A percentile compares a stretch with the other conserved stretches of the same genome.
phyloP scores from a whole-genome alignment of 2,329 filamentous ascomycete species.

The Xylaria multiplex region DNA sequence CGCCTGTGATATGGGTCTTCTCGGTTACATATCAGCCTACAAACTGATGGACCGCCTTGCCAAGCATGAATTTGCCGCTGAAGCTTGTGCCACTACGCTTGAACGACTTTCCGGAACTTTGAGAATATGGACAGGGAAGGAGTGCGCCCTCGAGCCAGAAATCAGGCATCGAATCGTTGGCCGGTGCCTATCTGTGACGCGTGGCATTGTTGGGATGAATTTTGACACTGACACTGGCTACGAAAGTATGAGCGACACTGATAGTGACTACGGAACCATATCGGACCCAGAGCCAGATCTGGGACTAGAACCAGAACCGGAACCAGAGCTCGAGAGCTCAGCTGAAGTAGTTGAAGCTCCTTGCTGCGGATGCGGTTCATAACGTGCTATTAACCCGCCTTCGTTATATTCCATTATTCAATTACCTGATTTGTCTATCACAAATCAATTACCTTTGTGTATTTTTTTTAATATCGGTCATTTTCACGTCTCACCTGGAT shows the following conservation, averaged over 20 bases:
- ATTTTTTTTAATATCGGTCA: conserved; percentile 19
- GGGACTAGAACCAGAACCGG: conserved; percentile 15
- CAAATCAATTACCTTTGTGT: conserved; percentile 20
- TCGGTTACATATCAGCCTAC: conserved; percentile 69
- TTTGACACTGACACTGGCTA: conserved; percentile 65
- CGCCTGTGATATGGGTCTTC: conserved; percentile 60
- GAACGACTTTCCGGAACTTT: conserved; percentile 67
- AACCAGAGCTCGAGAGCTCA: conserved; percentile 15
- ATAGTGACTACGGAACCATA: conserved; percentile 31
- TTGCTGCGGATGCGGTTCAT: conserved; percentile 32
- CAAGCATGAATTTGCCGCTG: conserved; percentile 58
- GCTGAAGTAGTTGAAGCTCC: conserved; percentile 8
- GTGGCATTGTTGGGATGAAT: conserved; percentile 68
- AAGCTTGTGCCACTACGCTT: conserved; percentile 59
- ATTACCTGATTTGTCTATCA: conserved; percentile 3
- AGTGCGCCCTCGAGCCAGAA: conserved; percentile 61
- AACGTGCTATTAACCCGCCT: background rate
- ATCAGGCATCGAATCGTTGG: conserved; percentile 66
- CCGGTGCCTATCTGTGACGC: conserved; percentile 65
- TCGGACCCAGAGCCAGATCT: conserved; percentile 23
- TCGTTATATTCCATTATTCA: conserved; percentile 16
- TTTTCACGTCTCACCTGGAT: conserved; percentile 17
- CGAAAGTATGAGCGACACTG: conserved; percentile 54
- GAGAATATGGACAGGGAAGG: conserved; percentile 68
- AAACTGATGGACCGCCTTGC: conserved; percentile 66